Base-by-base conservation (phyloP, 805 yeast species). In the Kluyveromyces siamensis region DNA sequence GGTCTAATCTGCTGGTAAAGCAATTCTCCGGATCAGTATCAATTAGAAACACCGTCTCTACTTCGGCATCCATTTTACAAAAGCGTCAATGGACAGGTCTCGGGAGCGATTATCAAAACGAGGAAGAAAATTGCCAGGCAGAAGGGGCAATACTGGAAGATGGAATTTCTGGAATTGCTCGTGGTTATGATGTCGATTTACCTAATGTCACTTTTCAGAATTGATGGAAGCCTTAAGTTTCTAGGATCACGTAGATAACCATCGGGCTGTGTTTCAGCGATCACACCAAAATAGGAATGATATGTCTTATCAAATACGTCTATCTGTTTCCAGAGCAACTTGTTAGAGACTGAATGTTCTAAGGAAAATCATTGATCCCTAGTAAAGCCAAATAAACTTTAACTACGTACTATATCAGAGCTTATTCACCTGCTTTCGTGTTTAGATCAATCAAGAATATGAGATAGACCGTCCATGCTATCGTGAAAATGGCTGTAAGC, bases 101-200 rank as follows among this genome's bases (percentile, higher is more conserved):
- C 35, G 99, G 98, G 1, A 83, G 93, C 51, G 97, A 91, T 60
- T 88, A 73, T 66, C 70, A 67, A 1, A 72, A 66, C 7, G 78
- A 71, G n/a, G 69, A 63, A 14, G 73, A 68, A 37, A 67, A 58
- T 30, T 59, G 51, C 30, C 73, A 70, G 46, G 72, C 70, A 43
- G 79, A 75, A n/a, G 96, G 95, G 38, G 95, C 97, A 0, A 64
- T 73, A 0, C 75, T 88, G 0, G 96, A 89, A 60, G 81, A 83
- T 54, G 99, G 99, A 1, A 72, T 83, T 43, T 72, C 77, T 2
- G 99, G 99, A 38, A 79, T 91, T 48, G 99, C 99, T 2, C 74
- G 98, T 55, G 95, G 93, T 2, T 93, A 91, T 58, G 76, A 72
- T 41, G 69, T 63, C 46, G 78, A 74, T 54, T 13, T 30, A 3